These are phyloP conservation scores for Medicago arabica DNA, from an alignment of 306 rosid species.

Conservation along the genomic window DNA sequence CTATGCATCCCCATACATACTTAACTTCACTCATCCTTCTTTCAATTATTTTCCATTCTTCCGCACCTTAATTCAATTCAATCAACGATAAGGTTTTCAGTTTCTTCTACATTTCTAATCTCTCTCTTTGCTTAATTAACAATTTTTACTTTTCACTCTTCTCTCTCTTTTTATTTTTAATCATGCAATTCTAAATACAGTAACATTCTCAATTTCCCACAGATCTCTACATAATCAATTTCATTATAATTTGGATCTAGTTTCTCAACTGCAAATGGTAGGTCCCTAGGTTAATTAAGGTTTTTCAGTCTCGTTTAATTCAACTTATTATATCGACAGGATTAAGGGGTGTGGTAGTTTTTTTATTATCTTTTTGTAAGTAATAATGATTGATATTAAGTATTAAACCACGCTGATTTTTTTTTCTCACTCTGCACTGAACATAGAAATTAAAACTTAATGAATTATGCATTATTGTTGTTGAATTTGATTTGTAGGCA, in stretches of 20 bases:
- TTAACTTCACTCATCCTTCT: neutral
- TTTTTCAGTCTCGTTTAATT: slow-evolving; percentile 11
- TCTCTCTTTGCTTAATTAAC: neutral
- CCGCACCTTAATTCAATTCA: neutral
- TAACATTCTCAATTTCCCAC: too few species aligned
- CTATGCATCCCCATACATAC: neutral
- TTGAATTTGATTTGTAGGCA: slow-evolving; percentile 43
- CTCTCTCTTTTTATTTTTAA: too few species aligned
- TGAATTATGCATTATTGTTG: slow-evolving; percentile 26
- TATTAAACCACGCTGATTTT: neutral
- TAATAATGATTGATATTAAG: neutral
- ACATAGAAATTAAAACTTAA: neutral
- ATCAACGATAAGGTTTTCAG: slow-evolving; percentile 45
- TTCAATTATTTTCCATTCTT: neutral
- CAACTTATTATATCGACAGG: neutral
- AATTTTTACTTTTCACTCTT: too few species aligned
- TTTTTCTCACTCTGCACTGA: neutral
- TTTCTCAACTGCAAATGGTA: too few species aligned
- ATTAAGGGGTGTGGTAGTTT: neutral
- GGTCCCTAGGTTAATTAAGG: neutral
- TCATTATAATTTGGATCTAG: too few species aligned
- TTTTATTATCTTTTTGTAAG: neutral
- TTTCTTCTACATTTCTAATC: slow-evolving; percentile 36
- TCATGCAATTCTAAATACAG: too few species aligned
- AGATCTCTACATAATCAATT: too few species aligned